Conservation (phyloP, 1,139 yeast species). For the Blastobotrys indianensis region DNA sequence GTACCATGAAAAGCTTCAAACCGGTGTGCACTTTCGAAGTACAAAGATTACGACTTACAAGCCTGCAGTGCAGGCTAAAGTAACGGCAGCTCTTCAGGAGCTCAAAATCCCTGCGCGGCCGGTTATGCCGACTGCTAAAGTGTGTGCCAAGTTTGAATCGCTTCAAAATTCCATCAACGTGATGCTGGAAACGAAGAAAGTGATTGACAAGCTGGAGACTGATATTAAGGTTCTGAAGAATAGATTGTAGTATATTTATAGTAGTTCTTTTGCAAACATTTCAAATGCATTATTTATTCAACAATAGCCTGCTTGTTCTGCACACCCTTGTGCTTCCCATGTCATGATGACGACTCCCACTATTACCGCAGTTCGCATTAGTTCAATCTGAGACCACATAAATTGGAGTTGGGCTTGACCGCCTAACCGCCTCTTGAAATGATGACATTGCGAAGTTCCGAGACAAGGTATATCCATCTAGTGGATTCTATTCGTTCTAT, state of each 20-base stretch:
- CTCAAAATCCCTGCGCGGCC: constrained; percentile 74
- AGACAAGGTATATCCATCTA: too few species aligned
- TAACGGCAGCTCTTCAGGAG: constrained; percentile 68
- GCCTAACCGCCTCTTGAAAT: too few species aligned
- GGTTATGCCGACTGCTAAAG: constrained; percentile 79
- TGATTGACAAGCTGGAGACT: constrained; percentile 78
- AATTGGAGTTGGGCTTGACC: too few species aligned
- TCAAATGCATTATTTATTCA: background rate
- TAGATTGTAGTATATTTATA: background rate
- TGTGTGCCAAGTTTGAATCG: constrained; percentile 74
- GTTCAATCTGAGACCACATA: too few species aligned
- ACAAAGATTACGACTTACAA: constrained; percentile 55
- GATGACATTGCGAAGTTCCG: too few species aligned
- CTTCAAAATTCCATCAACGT: constrained; percentile 66
- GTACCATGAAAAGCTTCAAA: constrained; percentile 70
- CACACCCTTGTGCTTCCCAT: too few species aligned
- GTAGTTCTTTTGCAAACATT: too few species aligned
- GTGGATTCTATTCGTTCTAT: too few species aligned
- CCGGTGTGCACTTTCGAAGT: constrained; percentile 79
- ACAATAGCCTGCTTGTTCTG: background rate
- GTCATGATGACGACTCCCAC: too few species aligned
- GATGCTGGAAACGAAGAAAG: constrained; percentile 77
- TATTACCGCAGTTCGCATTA: too few species aligned
- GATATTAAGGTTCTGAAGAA: constrained; percentile 53
- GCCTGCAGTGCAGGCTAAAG: constrained; percentile 72